Base-by-base conservation (phyloP, 306 rosid species). In the Lotus japonicus region DNA sequence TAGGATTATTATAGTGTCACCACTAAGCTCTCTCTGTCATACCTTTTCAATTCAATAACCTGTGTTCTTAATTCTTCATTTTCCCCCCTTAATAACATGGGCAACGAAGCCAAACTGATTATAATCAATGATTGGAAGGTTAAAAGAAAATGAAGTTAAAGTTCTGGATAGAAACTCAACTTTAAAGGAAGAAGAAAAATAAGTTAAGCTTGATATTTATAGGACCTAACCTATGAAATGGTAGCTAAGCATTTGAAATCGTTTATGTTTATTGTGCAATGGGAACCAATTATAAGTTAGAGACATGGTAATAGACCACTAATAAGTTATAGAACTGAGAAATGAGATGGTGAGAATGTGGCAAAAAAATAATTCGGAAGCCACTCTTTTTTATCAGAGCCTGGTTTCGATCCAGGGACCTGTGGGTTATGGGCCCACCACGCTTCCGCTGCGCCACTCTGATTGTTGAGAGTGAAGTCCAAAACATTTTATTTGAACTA, bases 371-470 rank as follows among this genome's bases (percentile, higher is more conserved):
- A 31, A 13, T n/a, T 1, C 0, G 3, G 58, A 68, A 48, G 49
- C 38, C 14, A 5, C 21, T 23, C 45, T 1, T 4, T 17, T 16
- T 3, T 78, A 78, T 74, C 81, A 78, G 68, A 78, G 83, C 67
- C 77, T 68, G 72, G 79, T 79, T 83, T 83, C 72, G 77, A 76
- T 76, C 84, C 80, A 76, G 80, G 73, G 87, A 71, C 82, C 82
- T 79, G 77, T 83, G 80, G 87, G 42, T 38, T 38, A 38, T 38
- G 42, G 42, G 42, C 42, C 42, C 42, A 38, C 42, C 42, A 38
- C 42, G 78, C 72, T 66, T 82, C 82, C 80, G 80, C 87, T 75
- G 82, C 80, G 80, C 84, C 82, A 83, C 87, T 79, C 77, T 83
- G 79, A 83, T 79, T 45, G 4, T 10, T 46, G 33, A 31, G 9